phyloP scores from a whole-genome alignment of 2,329 filamentous ascomycete species.

The Zalaria sp. region DNA sequence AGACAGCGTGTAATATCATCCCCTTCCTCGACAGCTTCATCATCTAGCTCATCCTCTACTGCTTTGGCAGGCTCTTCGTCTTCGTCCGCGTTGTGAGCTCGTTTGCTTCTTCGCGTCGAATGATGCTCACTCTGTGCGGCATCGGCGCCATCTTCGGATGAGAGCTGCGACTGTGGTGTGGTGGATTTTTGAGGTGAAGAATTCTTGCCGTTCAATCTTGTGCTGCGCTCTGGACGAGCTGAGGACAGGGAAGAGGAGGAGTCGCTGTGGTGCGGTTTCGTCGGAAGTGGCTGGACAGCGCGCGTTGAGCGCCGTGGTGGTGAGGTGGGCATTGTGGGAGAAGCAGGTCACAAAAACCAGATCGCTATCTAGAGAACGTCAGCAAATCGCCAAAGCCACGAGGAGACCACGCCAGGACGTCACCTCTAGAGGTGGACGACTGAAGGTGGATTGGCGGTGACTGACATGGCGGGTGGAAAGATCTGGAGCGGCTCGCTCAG shows the following conservation, averaged over 20 bases:
- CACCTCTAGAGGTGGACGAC: too few relatives aligned
- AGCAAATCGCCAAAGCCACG: too few relatives aligned
- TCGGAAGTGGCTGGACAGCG: slow-evolving; percentile 3
- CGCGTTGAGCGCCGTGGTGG: slow-evolving; percentile 4
- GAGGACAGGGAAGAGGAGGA: slow-evolving; percentile 60
- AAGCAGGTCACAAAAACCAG: too few relatives aligned
- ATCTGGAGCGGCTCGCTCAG: too few relatives aligned
- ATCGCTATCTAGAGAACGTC: too few relatives aligned
- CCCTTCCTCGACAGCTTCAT: slow-evolving; percentile 55
- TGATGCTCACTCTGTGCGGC: slow-evolving; percentile 46
- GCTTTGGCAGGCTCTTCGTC: slow-evolving; percentile 26
- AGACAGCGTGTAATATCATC: slow-evolving; percentile 93
- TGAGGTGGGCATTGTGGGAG: neutral
- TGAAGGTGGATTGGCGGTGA: too few relatives aligned
- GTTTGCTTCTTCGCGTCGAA: slow-evolving; percentile 65
- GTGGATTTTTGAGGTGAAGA: slow-evolving; percentile 62
- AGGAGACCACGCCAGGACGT: too few relatives aligned
- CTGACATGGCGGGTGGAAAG: too few relatives aligned
- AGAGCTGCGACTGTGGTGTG: slow-evolving; percentile 52
- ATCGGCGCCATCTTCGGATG: slow-evolving; percentile 53
- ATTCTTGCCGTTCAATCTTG: slow-evolving; percentile 57
- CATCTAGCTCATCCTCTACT: slow-evolving; percentile 25
- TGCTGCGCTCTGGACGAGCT: slow-evolving; percentile 57
- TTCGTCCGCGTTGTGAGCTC: slow-evolving; percentile 56
- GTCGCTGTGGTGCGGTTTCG: slow-evolving; percentile 36